A percentile compares a stretch with the other conserved stretches of the same genome.
phyloP scores from a whole-genome alignment of 345 rosid genomes.

The Acer yangbiense region DNA sequence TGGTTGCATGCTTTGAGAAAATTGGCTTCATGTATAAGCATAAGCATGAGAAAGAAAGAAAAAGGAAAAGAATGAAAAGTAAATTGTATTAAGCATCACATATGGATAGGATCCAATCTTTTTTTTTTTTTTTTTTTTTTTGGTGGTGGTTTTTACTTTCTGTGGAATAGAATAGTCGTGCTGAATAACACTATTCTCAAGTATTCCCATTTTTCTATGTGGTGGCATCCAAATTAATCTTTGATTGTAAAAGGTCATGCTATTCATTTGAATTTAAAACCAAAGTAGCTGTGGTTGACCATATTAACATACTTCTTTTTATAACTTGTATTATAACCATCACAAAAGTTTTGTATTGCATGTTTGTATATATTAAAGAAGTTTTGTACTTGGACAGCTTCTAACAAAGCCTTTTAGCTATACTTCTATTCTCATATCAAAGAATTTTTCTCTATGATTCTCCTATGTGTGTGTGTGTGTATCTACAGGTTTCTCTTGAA shows the following conservation, averaged over 20 bases:
- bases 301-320: not conserved
- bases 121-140: no score
- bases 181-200: not conserved
- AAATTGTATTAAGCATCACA: not conserved
- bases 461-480: not conserved
- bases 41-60: not conserved
- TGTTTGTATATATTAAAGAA: not conserved
- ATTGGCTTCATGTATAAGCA: not conserved
- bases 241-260: not conserved
- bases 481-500: conserved; percentile 76
- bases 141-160: not conserved
- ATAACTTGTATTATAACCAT: not conserved
- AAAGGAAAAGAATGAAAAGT: not conserved
- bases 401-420: not conserved
- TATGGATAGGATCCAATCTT: no score
- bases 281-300: conserved; percentile 1
- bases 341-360: not conserved
- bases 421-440: not conserved
- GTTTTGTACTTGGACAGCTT: not conserved
- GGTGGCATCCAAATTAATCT: not conserved
- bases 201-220: not conserved
- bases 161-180: not conserved
- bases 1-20: not conserved
- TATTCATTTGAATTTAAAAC: not conserved
- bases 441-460: not conserved